Evolutionary conservation across 1,284 basidiomycete genomes (phyloP), one percentile per base, ranked within the genome.

Genomic region (Austroboletus niveus): DNA sequence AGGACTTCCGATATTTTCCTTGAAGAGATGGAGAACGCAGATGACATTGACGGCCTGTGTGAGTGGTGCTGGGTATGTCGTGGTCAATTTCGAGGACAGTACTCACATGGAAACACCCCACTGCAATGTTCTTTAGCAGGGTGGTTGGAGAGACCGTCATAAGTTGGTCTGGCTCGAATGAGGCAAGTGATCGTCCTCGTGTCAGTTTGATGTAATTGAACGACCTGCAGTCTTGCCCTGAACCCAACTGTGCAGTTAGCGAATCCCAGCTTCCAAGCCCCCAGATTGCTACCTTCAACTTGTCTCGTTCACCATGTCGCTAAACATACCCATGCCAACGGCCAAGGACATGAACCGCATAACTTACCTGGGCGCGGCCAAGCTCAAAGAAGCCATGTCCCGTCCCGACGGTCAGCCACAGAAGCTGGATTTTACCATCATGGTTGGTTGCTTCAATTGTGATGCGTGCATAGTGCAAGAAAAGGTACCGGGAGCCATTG

Each of bases 21-120:
- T 68, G 55, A 85, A 77, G 38, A 89, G 70, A 60, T 89, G 85
- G 8, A 76, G 57, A 7, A 76, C 73, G 59, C 80, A 84, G 5
- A 64, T 69, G 5, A 76, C 54, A 59, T 87, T 87, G 15, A 78
- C 57, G 12, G 71, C 53, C 84, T 85, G 57, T 15, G 32, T 7
- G 20, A 14, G 15, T 45, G 30, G 34, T 38, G 43, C 46, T 43
- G 40, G 44, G 43, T 55, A 30, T 54, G 57, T 29, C 20, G 17
- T 38, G 39, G 20, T 29, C 27, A 9, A 15, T 24, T 24, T 22
- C 27, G 29, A 20, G 22, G 52, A 6, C 24, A 17, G 43, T 8
- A 30, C 42, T 15, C 8, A 73, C 69, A 48, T 72, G 68, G 36
- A 67, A 40, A 48, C 62, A 58, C 15, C 69, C 65, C 8, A 57